A percentile compares a stretch with the other conserved stretches of the same genome.
These are phyloP conservation scores for Hypoxylon sp. DNA, from an alignment of 2,329 filamentous ascomycete genomes.

Conservation along the genomic window DNA sequence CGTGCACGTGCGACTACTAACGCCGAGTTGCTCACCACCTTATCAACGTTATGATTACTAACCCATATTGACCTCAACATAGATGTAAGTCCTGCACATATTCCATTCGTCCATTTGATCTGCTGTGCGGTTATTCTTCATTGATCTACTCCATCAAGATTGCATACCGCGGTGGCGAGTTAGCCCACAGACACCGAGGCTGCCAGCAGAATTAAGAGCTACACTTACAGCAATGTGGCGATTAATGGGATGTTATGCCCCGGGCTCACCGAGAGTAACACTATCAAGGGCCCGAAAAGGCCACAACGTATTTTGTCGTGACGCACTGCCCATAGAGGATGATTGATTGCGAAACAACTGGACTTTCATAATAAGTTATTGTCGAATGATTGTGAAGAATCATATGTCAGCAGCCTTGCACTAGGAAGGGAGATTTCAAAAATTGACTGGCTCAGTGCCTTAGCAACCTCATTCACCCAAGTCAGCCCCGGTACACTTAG, in stretches of 20 bases:
- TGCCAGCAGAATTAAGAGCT: background rate
- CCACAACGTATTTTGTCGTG: background rate
- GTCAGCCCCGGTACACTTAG: background rate
- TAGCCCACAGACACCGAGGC: background rate
- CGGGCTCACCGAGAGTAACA: background rate
- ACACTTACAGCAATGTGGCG: background rate
- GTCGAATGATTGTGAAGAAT: background rate
- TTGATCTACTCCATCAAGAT: background rate
- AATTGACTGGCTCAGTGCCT: background rate
- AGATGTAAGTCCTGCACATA: background rate
- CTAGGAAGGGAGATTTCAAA: background rate
- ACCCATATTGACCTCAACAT: background rate
- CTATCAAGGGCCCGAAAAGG: background rate
- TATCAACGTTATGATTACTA: background rate
- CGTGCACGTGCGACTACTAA: background rate
- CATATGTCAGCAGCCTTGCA: background rate
- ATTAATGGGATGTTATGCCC: background rate
- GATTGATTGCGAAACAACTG: background rate
- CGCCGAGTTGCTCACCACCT: background rate
- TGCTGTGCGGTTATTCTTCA: background rate
- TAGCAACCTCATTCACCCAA: background rate
- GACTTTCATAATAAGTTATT: background rate
- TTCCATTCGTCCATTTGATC: background rate
- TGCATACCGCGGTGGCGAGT: background rate
- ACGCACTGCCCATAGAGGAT: background rate